phyloP scores from a whole-genome alignment of 306 rosid genomes.

The Abrus precatorius region DNA sequence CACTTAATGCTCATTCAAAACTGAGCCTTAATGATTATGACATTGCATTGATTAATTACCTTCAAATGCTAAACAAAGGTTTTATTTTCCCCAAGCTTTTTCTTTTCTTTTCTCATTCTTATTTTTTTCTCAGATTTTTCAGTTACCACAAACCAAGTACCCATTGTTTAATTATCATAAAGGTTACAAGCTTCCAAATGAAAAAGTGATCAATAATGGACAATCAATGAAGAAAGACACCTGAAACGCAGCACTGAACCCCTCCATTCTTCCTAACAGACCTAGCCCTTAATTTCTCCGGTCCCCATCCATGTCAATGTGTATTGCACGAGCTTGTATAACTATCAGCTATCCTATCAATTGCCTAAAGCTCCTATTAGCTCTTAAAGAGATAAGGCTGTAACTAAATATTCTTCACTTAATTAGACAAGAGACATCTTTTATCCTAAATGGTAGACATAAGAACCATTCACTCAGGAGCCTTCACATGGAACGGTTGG shows the following conservation, averaged over 20 bases:
- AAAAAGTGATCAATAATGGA: slow-evolving; percentile 26
- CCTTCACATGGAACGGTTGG: slow-evolving; percentile 13
- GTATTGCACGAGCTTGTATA: slow-evolving; percentile 8
- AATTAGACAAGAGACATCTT: slow-evolving; percentile 13
- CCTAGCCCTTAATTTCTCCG: slow-evolving; percentile 10
- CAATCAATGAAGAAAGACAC: slow-evolving; percentile 18
- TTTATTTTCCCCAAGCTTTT: slow-evolving; percentile 32
- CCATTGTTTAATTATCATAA: slow-evolving; percentile 29
- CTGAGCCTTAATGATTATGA: slow-evolving; percentile 8
- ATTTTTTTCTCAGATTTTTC: slow-evolving; percentile 4
- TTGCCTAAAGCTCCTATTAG: slow-evolving; percentile 17
- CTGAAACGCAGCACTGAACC: slow-evolving; percentile 32
- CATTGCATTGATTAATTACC: slow-evolving; percentile 24
- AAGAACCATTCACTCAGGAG: slow-evolving; percentile 7
- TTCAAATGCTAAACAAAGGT: slow-evolving; percentile 14
- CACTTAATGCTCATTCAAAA: slow-evolving; percentile 29
- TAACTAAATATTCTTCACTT: slow-evolving; percentile 29
- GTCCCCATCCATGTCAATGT: slow-evolving; percentile 17
- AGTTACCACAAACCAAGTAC: slow-evolving; percentile 18
- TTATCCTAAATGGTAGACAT: slow-evolving; percentile 1
- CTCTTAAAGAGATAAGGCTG: slow-evolving; percentile 18
- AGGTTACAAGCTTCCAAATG: slow-evolving; percentile 38
- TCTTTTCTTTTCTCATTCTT: slow-evolving; percentile 4
- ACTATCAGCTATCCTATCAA: slow-evolving; percentile 20
- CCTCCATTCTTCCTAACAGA: slow-evolving; percentile 32